Conservation (phyloP, 306 rosid species). For the Alnus rubra region DNA sequence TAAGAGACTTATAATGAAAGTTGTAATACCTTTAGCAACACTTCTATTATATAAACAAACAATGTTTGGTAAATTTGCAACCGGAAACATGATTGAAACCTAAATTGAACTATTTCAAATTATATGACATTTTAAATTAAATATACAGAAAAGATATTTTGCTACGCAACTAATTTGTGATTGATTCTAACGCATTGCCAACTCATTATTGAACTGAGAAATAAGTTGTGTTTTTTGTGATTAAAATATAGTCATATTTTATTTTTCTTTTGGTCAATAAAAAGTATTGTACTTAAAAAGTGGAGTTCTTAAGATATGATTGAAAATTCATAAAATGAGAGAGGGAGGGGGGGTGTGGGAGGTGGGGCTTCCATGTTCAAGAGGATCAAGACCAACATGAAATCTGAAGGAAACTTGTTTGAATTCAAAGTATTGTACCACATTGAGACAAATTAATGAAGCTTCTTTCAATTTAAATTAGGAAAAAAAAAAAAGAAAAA, state of each 20-base stretch:
- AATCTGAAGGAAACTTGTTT: not conserved
- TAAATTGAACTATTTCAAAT: not conserved
- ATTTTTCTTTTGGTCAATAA: not conserved
- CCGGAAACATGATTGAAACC: not conserved
- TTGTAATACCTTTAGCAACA: too few species aligned
- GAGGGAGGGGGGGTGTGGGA: not conserved
- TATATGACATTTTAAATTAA: not conserved
- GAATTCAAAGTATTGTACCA: not conserved
- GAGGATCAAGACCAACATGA: not conserved
- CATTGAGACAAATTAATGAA: not conserved
- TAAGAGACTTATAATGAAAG: too few species aligned
- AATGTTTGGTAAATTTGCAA: not conserved
- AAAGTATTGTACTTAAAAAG: not conserved
- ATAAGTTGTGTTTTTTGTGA: not conserved
- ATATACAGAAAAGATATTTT: not conserved
- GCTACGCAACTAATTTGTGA: not conserved
- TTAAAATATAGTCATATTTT: not conserved
- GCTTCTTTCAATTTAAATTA: not conserved
- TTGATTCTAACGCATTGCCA: not conserved
- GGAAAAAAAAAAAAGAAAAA: too few species aligned
- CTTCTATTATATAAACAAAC: not conserved
- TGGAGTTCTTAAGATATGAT: not conserved
- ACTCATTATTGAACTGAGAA: not conserved
- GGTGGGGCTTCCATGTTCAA: conserved; percentile 6
- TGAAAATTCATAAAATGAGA: not conserved